Conservation (phyloP, 805 yeast species). For the Starmera dryadoides region DNA sequence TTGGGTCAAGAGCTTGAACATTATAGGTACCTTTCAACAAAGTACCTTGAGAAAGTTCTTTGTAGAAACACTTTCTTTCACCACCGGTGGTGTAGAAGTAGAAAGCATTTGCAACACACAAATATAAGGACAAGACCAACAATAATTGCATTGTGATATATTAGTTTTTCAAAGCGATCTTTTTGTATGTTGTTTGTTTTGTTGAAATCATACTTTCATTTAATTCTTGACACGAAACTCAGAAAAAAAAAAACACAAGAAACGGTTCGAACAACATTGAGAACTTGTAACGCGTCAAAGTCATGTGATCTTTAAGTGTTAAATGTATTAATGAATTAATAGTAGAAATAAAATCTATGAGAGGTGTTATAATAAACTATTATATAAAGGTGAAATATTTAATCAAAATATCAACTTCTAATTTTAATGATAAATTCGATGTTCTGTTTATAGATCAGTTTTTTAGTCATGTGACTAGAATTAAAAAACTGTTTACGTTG, state of each 20-base stretch:
- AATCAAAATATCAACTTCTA: no score
- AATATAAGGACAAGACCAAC: conserved; percentile 13
- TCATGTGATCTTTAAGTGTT: neutral
- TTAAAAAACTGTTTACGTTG: no score
- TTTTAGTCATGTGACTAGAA: no score
- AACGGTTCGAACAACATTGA: neutral
- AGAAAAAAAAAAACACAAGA: neutral
- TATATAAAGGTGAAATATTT: no score
- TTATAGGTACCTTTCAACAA: conserved; percentile 42
- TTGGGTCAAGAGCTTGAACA: conserved; percentile 36
- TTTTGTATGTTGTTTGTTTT: conserved; percentile 1
- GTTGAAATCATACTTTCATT: conserved; percentile 1
- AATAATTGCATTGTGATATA: conserved; percentile 8
- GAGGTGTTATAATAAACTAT: no score
- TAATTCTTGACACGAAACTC: conserved; percentile 3
- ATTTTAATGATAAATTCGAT: no score
- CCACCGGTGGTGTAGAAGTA: conserved; percentile 48
- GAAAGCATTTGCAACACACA: conserved; percentile 28
- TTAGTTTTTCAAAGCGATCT: neutral
- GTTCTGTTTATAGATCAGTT: no score
- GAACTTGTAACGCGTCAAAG: neutral
- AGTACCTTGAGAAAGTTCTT: conserved; percentile 44
- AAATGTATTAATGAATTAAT: no score
- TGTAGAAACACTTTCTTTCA: conserved; percentile 47
- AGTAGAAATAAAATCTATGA: no score